A percentile compares a stretch with the other conserved stretches of the same genome.
These are phyloP conservation scores for Phytophthora syringae DNA, from an alignment of 352 stramenopile genomes.

Conservation along the genomic window DNA sequence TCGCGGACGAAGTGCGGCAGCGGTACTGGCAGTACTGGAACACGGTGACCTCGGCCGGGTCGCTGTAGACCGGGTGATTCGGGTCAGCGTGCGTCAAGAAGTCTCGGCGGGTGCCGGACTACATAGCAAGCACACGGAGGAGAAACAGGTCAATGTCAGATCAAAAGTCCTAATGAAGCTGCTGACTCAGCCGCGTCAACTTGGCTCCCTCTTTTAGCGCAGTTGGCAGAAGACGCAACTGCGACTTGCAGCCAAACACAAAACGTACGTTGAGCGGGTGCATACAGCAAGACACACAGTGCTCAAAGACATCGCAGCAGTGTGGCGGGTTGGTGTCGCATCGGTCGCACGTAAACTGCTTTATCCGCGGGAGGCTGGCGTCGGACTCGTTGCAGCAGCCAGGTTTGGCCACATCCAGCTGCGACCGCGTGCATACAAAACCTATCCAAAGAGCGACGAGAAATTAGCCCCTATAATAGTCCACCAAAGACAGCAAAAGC, in stretches of 20 bases:
- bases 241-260: slow-evolving; percentile 7
- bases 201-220: background rate
- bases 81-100: slow-evolving; percentile 69
- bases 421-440: slow-evolving; percentile 57
- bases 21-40: slow-evolving; percentile 77
- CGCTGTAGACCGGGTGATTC: slow-evolving; percentile 67
- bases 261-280: slow-evolving; percentile 68
- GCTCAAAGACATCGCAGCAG: slow-evolving; percentile 72
- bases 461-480: background rate
- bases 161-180: slow-evolving; percentile 1
- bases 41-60: slow-evolving; percentile 58
- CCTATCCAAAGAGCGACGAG: slow-evolving; percentile 23
- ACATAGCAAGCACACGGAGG: background rate
- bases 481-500: slow-evolving; percentile 2
- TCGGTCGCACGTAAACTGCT: slow-evolving; percentile 65
- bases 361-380: slow-evolving; percentile 53
- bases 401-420: slow-evolving; percentile 41
- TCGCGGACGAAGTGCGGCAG: slow-evolving; percentile 78
- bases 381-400: slow-evolving; percentile 74
- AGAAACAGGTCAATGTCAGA: slow-evolving; percentile 23
- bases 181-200: slow-evolving; percentile 5
- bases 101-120: slow-evolving; percentile 63
- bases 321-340: slow-evolving; percentile 75
- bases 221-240: slow-evolving; percentile 1
- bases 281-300: slow-evolving; percentile 85